These are phyloP conservation scores for Trametes polyzona DNA, from an alignment of 1,284 basidiomycete species.

Conservation along the genomic window DNA sequence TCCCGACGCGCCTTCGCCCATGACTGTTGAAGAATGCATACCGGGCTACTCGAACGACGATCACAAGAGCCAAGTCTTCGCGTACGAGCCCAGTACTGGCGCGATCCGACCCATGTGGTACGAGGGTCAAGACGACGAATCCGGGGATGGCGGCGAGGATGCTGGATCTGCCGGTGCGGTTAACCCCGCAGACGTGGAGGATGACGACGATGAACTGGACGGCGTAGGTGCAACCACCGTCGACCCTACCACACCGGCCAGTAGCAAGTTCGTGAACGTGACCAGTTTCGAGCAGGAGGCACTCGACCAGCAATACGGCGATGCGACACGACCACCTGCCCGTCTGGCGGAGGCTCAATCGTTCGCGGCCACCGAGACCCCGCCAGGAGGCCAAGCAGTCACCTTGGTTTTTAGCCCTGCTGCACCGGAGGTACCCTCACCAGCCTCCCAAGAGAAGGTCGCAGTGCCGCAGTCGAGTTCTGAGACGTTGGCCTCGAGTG, in stretches of 20 bases:
- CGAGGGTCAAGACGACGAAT: constrained; percentile 31
- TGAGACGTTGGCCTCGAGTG: neutral
- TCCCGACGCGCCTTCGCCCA: constrained; percentile 49
- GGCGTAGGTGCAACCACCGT: constrained; percentile 13
- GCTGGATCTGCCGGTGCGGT: neutral
- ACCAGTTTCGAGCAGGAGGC: constrained; percentile 26
- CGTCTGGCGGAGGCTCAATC: constrained; percentile 20
- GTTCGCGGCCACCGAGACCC: constrained; percentile 19
- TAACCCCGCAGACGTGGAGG: neutral
- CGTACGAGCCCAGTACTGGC: constrained; percentile 52
- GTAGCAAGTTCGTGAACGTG: constrained; percentile 24
- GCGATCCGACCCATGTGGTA: constrained; percentile 58
- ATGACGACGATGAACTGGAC: constrained; percentile 3
- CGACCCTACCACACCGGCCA: constrained; percentile 24
- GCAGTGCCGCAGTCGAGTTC: neutral
- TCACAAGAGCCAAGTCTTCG: constrained; percentile 61
- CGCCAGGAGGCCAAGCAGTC: constrained; percentile 42
- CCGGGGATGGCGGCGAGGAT: constrained; percentile 2
- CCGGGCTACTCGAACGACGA: constrained; percentile 24
- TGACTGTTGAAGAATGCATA: constrained; percentile 53
- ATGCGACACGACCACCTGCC: constrained; percentile 25
- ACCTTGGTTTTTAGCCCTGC: constrained; percentile 50
- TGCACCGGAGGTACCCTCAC: constrained; percentile 35
- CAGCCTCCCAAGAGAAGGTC: neutral
- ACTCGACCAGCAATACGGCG: constrained; percentile 25